Base-by-base conservation (phyloP, 306 rosid genomes). In the Lathyrus tuberosus region DNA sequence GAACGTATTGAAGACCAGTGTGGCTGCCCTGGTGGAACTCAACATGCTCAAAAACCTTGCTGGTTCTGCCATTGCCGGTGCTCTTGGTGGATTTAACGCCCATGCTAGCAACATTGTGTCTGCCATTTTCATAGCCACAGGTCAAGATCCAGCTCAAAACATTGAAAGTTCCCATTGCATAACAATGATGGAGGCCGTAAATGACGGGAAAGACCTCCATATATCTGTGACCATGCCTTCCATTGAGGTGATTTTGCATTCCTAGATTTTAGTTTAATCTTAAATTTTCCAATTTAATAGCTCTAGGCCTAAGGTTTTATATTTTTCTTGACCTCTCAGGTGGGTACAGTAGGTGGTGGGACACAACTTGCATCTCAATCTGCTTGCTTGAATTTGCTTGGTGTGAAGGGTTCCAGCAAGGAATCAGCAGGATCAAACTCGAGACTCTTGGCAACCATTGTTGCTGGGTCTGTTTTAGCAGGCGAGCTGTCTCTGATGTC, bases 101-200 rank as follows among this genome's bases (percentile, higher is more conserved):
- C 96, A 86, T 84, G 96, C 92, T 73, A 81, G 92, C 78, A 89
- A 89, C 84, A 86, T 86, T 17, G 96, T 89, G 24, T 83, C 96
- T 44, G 96, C 96, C 41, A 17, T 89, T n/a, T 89, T 81, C 54
- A 77, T 89, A 42, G 96, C 96, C 79, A 89, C 96, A 0, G 96
- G 96, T 71, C 96, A 89, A 78, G 96, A 89, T 71, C 96, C 96
- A 18, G 96, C 96, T 15, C 92, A 89, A 71, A 89, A 86, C 81
- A 49, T 89, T 40, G 96, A 89, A 81, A 89, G 96, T 72, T 89
- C 96, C 40, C 91, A 89, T 74, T 86, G 96, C 86, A 81, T 86
- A 26, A 83, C 92, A 72, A 88, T 88, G 94, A 85, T 88, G 87
- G 94, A 88, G 65, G 83, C 90, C 2, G 72, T 85, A 60, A 85